Evolutionary conservation across 352 stramenopile species (phyloP).

Genomic region (Globisporangium megalacanthum): DNA sequence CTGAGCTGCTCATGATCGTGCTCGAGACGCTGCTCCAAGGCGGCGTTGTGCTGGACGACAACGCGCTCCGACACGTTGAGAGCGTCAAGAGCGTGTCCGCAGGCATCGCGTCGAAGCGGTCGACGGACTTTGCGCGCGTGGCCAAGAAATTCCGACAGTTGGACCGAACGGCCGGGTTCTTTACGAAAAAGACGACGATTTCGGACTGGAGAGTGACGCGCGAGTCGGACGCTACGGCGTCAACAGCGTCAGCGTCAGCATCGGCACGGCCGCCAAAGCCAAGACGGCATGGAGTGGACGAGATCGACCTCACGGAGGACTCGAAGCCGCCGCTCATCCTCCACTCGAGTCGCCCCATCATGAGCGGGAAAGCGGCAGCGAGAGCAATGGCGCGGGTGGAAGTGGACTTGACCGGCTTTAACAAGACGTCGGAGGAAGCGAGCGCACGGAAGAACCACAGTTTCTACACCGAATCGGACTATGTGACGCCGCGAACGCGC

Average conservation of each 20-base stretch:
- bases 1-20: constrained; percentile 63
- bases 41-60: constrained; percentile 47
- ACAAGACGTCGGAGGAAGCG: constrained; percentile 27
- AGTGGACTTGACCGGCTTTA: constrained; percentile 42
- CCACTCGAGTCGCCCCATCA: constrained; percentile 19
- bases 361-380: constrained; percentile 59
- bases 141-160: constrained; percentile 65
- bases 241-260: neutral
- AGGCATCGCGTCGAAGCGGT: constrained; percentile 57
- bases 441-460: constrained; percentile 56
- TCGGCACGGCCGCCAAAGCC: constrained; percentile 18
- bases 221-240: neutral
- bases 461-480: constrained; percentile 72
- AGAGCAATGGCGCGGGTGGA: constrained; percentile 33
- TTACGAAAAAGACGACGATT: constrained; percentile 31
- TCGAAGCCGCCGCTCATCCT: neutral
- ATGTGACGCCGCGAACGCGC: constrained; percentile 18
- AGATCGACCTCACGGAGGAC: constrained; percentile 11
- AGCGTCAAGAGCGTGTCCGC: constrained; percentile 38
- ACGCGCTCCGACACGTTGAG: constrained; percentile 38
- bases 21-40: constrained; percentile 45
- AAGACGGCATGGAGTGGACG: constrained; percentile 14
- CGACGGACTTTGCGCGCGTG: constrained; percentile 60
- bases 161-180: constrained; percentile 46
- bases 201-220: constrained; percentile 9